phyloP scores from a whole-genome alignment of 768 basidiomycete genomes.

The Jaapia argillacea region DNA sequence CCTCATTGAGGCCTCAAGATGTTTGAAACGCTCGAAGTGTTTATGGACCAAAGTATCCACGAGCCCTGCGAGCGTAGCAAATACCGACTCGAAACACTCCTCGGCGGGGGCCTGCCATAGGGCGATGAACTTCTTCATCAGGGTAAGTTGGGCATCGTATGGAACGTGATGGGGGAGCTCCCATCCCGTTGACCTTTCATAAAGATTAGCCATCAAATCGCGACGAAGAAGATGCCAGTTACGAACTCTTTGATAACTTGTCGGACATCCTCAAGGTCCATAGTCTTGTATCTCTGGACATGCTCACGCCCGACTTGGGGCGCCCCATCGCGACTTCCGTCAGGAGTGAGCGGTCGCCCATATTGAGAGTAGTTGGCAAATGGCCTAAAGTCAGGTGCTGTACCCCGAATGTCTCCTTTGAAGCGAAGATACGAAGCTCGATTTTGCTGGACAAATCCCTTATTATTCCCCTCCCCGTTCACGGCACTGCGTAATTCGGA shows the following conservation, averaged over 20 bases:
- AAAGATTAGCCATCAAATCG: neutral
- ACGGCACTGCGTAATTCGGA: conserved; percentile 23
- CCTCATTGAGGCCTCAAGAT: conserved; percentile 25
- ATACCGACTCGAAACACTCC: conserved; percentile 23
- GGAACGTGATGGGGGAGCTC: conserved; percentile 32
- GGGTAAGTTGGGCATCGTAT: conserved; percentile 25
- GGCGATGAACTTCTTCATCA: conserved; percentile 24
- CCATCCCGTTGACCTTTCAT: conserved; percentile 27
- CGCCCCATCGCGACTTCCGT: neutral
- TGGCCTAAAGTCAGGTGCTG: conserved; percentile 32
- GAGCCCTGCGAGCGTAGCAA: conserved; percentile 19
- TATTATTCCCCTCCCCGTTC: conserved; percentile 22
- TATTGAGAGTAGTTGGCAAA: conserved; percentile 11
- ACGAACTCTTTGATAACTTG: conserved; percentile 25
- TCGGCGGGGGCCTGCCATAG: conserved; percentile 27
- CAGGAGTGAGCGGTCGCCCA: conserved; percentile 3
- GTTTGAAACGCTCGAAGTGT: conserved; percentile 31
- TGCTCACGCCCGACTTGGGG: neutral
- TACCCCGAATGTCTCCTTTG: conserved; percentile 23
- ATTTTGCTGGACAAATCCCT: conserved; percentile 26
- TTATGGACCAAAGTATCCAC: conserved; percentile 17
- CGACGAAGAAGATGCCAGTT: neutral
- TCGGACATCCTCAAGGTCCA: conserved; percentile 25
- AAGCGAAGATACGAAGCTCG: conserved; percentile 23
- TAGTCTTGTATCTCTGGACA: conserved; percentile 4